Evolutionary conservation across 495 filamentous ascomycete species (phyloP), one percentile per base, ranked within the genome.

Genomic region (Penicillium mononematosum): DNA sequence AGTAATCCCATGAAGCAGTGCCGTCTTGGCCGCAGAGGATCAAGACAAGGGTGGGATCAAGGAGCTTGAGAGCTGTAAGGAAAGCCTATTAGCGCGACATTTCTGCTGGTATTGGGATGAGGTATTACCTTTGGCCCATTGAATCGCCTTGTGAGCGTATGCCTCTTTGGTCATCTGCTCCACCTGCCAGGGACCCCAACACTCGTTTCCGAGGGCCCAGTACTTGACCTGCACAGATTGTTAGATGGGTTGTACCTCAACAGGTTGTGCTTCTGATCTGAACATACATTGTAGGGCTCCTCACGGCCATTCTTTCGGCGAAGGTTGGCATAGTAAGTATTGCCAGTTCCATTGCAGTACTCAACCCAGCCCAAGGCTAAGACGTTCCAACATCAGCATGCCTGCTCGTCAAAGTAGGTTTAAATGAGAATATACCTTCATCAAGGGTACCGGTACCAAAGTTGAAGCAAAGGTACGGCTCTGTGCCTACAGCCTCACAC

Each of bases 111-210:
- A 29, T 24, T 24, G 10, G 8, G 20, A 24, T 17, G 11, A 11
- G 25, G 43, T 22, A 7, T 61, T 58, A 74, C 75, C 75, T 72
- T 91, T 91, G 19, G 85, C 88, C 88, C 88, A 92, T 75, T 92
- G 89, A 38, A 80, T 75, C 1, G 88, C 89, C 64, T 85, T 87
- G 69, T 87, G 84, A 22, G 89, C 82, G 64, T 92, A 92, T 65
- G 84, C 85, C 62, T 87, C 83, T 62, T 85, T 84, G 27, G 86
- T 90, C 75, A 85, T 82, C 70, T 91, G 86, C 65, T 78, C 83
- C 42, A 92, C 83, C 68, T 91, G 87, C 88, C 88, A 91, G n/a
- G 87, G 83, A 17, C 89, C 88, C 81, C 83, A 91, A 42, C 77
- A 74, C 67, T 92, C 88, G 68, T 92, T 92, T 9, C 89, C 89